Evolutionary conservation across 2,329 filamentous ascomycete species (phyloP).

Genomic region (Xylariomycetidae sp.): DNA sequence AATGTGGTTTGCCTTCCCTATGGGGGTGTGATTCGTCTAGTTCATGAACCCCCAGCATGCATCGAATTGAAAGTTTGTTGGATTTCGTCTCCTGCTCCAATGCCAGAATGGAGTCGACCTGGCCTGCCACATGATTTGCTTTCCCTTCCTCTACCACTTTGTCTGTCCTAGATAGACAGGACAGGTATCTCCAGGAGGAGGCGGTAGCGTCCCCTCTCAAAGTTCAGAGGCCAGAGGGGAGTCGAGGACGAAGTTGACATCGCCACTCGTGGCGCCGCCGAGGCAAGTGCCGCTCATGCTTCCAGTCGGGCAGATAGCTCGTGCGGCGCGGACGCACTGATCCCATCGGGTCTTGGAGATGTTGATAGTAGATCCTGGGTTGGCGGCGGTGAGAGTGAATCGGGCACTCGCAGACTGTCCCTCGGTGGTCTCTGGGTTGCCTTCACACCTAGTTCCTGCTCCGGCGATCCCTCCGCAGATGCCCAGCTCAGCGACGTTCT

Average conservation of each 20-base stretch:
- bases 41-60: constrained; percentile 10
- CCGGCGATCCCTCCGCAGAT: constrained; percentile 51
- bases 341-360: constrained; percentile 50
- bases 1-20: too few relatives aligned
- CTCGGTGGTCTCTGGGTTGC: constrained; percentile 36
- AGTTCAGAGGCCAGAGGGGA: too few relatives aligned
- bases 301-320: constrained; percentile 45
- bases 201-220: too few relatives aligned
- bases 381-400: constrained; percentile 41
- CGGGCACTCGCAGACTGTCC: constrained; percentile 43
- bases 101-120: constrained; percentile 14
- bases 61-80: constrained; percentile 6
- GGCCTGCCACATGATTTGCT: not conserved
- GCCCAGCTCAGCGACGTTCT: constrained; percentile 40
- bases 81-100: constrained; percentile 10
- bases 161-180: not conserved
- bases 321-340: constrained; percentile 48
- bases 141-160: not conserved
- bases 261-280: constrained; percentile 42
- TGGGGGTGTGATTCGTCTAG: constrained; percentile 11
- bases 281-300: constrained; percentile 42
- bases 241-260: constrained; percentile 39
- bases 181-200: too few relatives aligned
- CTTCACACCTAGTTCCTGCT: constrained; percentile 39
- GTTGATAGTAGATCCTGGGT: constrained; percentile 43